These are phyloP conservation scores for Kalanchoe fedtschenkoi DNA, from an alignment of 164 flowering plant genomes.

Conservation along the genomic window DNA sequence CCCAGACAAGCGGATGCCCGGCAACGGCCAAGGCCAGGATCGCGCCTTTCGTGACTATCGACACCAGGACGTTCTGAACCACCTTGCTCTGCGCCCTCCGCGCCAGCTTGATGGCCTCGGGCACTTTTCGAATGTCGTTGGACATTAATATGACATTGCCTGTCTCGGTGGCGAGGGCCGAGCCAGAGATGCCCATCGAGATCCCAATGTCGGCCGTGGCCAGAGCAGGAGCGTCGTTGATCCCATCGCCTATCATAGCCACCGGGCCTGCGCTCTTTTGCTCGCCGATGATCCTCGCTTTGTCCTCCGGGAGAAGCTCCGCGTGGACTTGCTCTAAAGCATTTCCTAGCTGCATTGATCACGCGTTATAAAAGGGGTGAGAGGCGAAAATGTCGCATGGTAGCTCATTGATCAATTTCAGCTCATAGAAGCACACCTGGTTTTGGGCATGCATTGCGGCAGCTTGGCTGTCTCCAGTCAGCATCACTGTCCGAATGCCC, in stretches of 20 bases:
- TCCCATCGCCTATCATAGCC: slow-evolving; percentile 88
- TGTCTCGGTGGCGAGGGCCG: slow-evolving; percentile 81
- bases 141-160: slow-evolving; percentile 83
- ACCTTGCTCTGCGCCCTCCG: slow-evolving; percentile 40
- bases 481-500: slow-evolving; percentile 74
- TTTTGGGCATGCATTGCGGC: slow-evolving; percentile 67
- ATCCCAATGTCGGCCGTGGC: slow-evolving; percentile 87
- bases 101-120: slow-evolving; percentile 47
- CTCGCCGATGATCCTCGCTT: slow-evolving; percentile 42
- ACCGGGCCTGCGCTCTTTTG: slow-evolving; percentile 50
- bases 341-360: slow-evolving; percentile 43
- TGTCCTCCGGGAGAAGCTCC: slow-evolving; percentile 83
- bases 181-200: slow-evolving; percentile 93
- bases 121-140: slow-evolving; percentile 66
- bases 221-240: slow-evolving; percentile 89
- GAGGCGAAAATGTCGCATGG: neutral
- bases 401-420: neutral
- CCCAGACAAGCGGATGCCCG: slow-evolving; percentile 90
- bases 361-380: neutral
- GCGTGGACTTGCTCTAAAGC: slow-evolving; percentile 58
- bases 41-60: slow-evolving; percentile 52
- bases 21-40: slow-evolving; percentile 56
- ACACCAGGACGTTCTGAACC: slow-evolving; percentile 46
- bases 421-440: slow-evolving; percentile 33
- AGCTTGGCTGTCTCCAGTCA: slow-evolving; percentile 73